These are phyloP conservation scores for Hamigera avellanea DNA, from an alignment of 495 filamentous ascomycete species.

Conservation along the genomic window DNA sequence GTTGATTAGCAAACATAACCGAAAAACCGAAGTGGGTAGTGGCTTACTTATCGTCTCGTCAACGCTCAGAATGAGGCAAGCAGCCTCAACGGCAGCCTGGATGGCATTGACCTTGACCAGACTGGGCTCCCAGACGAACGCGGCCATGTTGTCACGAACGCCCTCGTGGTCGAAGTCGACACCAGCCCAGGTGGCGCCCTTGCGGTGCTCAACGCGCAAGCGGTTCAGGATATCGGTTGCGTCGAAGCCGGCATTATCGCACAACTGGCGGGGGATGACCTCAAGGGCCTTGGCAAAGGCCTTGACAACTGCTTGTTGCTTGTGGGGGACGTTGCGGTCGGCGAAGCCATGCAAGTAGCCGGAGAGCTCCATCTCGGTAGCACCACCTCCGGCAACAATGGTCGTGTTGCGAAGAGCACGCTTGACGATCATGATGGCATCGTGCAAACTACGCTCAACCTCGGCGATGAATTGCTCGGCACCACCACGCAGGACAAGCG, in stretches of 20 bases:
- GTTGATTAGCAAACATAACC: background rate
- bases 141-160: conserved; percentile 80
- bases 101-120: conserved; percentile 96
- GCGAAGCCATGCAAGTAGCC: conserved; percentile 85
- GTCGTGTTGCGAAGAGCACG: conserved; percentile 84
- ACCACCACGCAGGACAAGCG: conserved; percentile 84
- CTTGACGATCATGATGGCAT: conserved; percentile 99
- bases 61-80: conserved; percentile 88
- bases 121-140: conserved; percentile 94
- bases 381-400: conserved; percentile 92
- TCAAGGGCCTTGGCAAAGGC: conserved; percentile 95
- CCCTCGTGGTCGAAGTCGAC: conserved; percentile 92
- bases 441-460: conserved; percentile 91
- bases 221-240: conserved; percentile 95
- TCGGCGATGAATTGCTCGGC: conserved; percentile 99
- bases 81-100: conserved; percentile 88
- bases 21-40: conserved; percentile 2
- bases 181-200: conserved; percentile 85
- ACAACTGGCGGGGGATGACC: conserved; percentile 91
- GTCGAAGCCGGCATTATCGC: conserved; percentile 97
- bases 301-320: conserved; percentile 96
- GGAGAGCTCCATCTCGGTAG: conserved; percentile 93
- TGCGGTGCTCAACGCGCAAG: conserved; percentile 85
- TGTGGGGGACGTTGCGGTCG: conserved; percentile 82
- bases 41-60: conserved; percentile 86